These are phyloP conservation scores for Pugionium cornutum DNA, from an alignment of 345 rosid genomes.

Conservation along the genomic window DNA sequence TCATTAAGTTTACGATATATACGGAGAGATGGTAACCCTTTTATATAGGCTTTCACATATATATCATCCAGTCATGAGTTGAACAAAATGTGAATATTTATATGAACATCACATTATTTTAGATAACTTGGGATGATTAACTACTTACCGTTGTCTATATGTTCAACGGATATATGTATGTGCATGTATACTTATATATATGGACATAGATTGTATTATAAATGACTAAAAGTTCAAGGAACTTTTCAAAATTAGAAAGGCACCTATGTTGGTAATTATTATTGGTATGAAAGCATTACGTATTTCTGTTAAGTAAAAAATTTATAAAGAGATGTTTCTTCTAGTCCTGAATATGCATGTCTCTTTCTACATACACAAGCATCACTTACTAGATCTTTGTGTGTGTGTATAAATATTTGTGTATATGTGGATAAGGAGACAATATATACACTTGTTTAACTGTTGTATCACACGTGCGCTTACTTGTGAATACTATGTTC, in stretches of 20 bases:
- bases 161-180: background rate
- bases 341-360: background rate
- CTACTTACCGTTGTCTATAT: background rate
- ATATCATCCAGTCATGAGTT: no score
- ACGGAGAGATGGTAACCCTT: no score
- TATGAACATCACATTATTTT: background rate
- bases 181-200: background rate
- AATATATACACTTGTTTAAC: slow-evolving; percentile 7
- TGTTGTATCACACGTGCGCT: slow-evolving; percentile 33
- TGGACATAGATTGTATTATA: slow-evolving; percentile 9
- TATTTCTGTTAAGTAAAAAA: background rate
- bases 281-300: background rate
- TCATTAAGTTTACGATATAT: no score
- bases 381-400: background rate
- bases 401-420: no score
- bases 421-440: slow-evolving; percentile 36
- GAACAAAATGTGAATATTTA: no score
- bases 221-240: slow-evolving; percentile 4
- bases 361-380: no score
- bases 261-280: slow-evolving; percentile 8
- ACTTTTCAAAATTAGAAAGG: slow-evolving; percentile 21
- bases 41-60: no score
- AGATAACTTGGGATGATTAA: background rate
- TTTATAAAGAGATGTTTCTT: slow-evolving; percentile 10
- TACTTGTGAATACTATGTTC: slow-evolving; percentile 28